A percentile compares a stretch with the other conserved stretches of the same genome.
Evolutionary conservation across 352 stramenopile genomes (phyloP).

Genomic region (Phytophthora pini): DNA sequence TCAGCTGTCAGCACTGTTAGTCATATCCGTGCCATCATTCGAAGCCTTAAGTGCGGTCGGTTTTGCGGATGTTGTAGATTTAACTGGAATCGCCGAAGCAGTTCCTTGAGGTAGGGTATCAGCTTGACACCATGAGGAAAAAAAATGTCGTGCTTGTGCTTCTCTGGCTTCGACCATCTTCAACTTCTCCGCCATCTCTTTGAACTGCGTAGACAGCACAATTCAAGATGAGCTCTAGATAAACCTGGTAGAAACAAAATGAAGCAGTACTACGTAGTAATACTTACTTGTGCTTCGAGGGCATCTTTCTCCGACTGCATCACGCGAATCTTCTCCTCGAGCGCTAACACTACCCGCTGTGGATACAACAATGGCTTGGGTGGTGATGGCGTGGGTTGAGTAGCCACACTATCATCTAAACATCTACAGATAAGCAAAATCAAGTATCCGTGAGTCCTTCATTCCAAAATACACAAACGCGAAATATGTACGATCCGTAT

Average conservation of each 20-base stretch:
- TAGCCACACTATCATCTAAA: slow-evolving; percentile 38
- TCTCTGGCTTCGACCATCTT: slow-evolving; percentile 44
- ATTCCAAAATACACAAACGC: neutral
- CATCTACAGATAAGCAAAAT: slow-evolving; percentile 19
- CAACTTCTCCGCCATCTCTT: slow-evolving; percentile 41
- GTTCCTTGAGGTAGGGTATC: neutral
- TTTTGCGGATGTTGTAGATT: neutral
- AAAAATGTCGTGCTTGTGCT: slow-evolving; percentile 51
- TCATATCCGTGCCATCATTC: slow-evolving; percentile 19
- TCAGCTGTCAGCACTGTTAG: slow-evolving; percentile 27
- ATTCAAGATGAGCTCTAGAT: slow-evolving; percentile 6
- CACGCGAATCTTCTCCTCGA: slow-evolving; percentile 49
- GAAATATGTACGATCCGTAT: slow-evolving; percentile 83
- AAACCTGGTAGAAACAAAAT: neutral
- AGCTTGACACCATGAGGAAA: slow-evolving; percentile 49
- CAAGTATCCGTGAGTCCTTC: slow-evolving; percentile 7
- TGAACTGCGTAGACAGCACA: slow-evolving; percentile 22
- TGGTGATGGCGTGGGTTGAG: slow-evolving; percentile 34
- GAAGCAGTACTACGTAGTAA: too few species aligned
- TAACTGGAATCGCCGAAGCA: neutral
- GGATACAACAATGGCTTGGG: slow-evolving; percentile 42
- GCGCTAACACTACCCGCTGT: slow-evolving; percentile 46
- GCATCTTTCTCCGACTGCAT: slow-evolving; percentile 47
- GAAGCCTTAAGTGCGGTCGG: neutral
- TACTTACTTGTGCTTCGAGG: slow-evolving; percentile 46